Evolutionary conservation across 805 yeast genomes (phyloP), one percentile per base, ranked within the genome.

Genomic region (Jamesozyma piceae): DNA sequence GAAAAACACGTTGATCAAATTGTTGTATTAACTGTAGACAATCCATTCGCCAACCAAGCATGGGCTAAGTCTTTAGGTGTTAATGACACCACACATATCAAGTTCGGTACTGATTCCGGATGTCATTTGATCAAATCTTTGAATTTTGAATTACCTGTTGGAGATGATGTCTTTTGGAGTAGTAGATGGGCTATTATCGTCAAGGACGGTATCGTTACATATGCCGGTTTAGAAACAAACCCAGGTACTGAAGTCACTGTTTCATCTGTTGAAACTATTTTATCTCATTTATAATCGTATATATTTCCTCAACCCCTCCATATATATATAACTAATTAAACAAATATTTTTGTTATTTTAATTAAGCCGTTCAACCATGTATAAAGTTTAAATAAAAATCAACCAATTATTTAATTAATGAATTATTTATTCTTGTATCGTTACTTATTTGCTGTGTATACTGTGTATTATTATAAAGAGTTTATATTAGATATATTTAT

Each of bases 151-250:
- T 59, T 71, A 41, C 80, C 80, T 52, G 68, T 73, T 43, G 72
- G 75, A 40, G 70, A 71, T 19, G 67, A 58, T 42, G 84, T 80
- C 20, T 58, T 65, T 44, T 74, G 89, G 66, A 75, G 84, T 42
- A 69, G 71, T 49, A 76, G 95, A 66, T 85, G 78, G 65, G 87
- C 90, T 35, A 66, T 81, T 44, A 68, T 87, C 48, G 78, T 83
- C 41, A 78, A 77, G 52, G 63, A 75, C 45, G 80, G 80, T 53
- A 63, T 64, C 45, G 71, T 78, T 44, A 61, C 64, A 41, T 77
- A 76, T 60, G 64, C 71, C 30, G 70, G 58, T 45, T 57, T 55
- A 50, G 71, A 66, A 46, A 48, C 45, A 33, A 62, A 61, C 44
- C 58, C 63, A 29, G 63, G 58, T 35, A 53, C 59, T 27, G 67